Base-by-base conservation (phyloP, 2,329 filamentous ascomycete genomes). In the Exophiala mesophila region DNA sequence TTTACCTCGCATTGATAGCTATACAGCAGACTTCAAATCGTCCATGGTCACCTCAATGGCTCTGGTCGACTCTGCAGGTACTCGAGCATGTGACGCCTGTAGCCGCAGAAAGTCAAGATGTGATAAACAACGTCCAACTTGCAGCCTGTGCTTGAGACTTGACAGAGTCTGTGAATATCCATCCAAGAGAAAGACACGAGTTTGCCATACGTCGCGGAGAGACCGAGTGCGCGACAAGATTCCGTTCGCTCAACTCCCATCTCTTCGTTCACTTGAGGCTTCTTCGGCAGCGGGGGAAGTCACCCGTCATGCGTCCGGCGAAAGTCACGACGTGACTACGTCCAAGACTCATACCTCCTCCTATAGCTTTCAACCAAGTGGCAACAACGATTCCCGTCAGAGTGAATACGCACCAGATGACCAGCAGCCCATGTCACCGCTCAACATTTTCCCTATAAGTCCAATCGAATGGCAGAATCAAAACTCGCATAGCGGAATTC, bases 91-190 rank as follows among this genome's bases (percentile, higher is more conserved):
- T 28, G 24, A 28, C 24, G 24, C 24, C 20, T 49, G 45, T 34
- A 49, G 44, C 34, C 45, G 45, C 26, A 49, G 44, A 26, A 49
- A 49, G 37, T 44, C 45, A 5, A 44, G 41, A 41, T 49, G 45
- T 36, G 45, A 49, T 16, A 49, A 44, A 41, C 31, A 38, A 26
- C 41, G 45, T 15, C 45, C 45, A 4, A 34, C 41, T 6, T 49
- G 45, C 19, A 41, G 45, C 9, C 45, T 49, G 16, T 49, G 45
- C 30, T 32, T 45, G 24, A 26, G 41, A 1, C 44, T 41, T n/a
- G 45, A 41, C 13, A 49, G 44, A 9, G 23, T 41, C 18, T 49
- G 45, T 35, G 36, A 21, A 6, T 49, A 44, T 24, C 45, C 45
- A 3, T 39, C 34, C 12, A 49, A 45, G 26, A 21, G 45, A 16